A percentile compares a stretch with the other conserved stretches of the same genome.
Evolutionary conservation across 176 grass and related monocot genomes (phyloP).

Genomic region (Carex scoparia): DNA sequence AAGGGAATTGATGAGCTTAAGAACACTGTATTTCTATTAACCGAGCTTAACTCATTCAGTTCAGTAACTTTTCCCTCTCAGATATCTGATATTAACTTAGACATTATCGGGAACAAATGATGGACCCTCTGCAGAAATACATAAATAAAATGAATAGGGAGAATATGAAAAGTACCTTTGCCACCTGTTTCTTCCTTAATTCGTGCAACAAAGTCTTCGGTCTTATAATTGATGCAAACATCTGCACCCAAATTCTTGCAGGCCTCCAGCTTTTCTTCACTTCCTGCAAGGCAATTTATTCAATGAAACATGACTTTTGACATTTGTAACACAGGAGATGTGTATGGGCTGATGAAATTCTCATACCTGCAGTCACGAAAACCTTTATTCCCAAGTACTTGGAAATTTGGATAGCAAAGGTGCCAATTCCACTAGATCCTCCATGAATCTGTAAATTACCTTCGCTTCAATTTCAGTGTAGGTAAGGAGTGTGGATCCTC

Average conservation of each 20-base stretch:
- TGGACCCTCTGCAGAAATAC: background rate
- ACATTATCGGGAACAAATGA: background rate
- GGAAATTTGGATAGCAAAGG: slow-evolving; percentile 75
- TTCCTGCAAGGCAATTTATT: slow-evolving; percentile 35
- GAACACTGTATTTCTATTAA: too few species aligned
- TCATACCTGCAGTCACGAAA: slow-evolving; percentile 72
- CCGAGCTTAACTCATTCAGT: background rate
- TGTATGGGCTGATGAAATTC: background rate
- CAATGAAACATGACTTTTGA: background rate
- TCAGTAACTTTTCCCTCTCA: background rate
- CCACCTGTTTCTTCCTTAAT: slow-evolving; percentile 76
- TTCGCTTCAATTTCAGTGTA: background rate
- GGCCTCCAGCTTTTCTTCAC: slow-evolving; percentile 63
- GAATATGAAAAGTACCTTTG: slow-evolving; percentile 39
- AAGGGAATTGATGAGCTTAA: too few species aligned
- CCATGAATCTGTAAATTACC: slow-evolving; percentile 62
- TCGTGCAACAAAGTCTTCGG: slow-evolving; percentile 68
- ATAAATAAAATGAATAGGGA: background rate
- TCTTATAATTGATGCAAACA: slow-evolving; percentile 91
- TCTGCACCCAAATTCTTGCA: slow-evolving; percentile 77
- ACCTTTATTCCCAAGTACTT: slow-evolving; percentile 75
- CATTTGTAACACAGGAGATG: background rate
- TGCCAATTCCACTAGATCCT: slow-evolving; percentile 93
- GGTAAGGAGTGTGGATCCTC: too few species aligned
- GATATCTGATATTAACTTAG: background rate